Percentiles rank a stretch among this genome's conserved stretches.
Conservation (phyloP, 2,329 filamentous ascomycete genomes). For the Fusarium aywerte region DNA sequence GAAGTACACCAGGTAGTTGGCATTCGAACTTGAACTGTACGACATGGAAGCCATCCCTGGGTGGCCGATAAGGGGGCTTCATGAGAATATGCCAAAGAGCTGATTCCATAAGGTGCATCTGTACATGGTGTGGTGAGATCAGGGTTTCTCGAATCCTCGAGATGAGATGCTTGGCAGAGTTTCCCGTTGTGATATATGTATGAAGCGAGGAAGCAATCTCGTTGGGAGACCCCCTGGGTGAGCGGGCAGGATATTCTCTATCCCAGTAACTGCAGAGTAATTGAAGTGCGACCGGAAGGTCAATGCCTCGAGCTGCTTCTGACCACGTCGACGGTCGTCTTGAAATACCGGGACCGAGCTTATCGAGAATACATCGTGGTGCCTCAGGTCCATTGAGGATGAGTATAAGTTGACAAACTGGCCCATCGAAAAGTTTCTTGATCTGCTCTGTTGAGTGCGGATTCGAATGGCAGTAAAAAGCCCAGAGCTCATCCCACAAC, state of each 20-base stretch:
- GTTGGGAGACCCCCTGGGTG: slow-evolving; percentile 50
- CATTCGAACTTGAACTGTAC: slow-evolving; percentile 53
- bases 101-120: slow-evolving; percentile 54
- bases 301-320: slow-evolving; percentile 47
- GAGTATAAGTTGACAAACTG: slow-evolving; percentile 52
- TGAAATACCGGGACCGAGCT: slow-evolving; percentile 51
- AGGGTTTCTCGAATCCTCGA: slow-evolving; percentile 46
- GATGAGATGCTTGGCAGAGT: slow-evolving; percentile 47
- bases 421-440: slow-evolving; percentile 51
- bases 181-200: slow-evolving; percentile 46
- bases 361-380: slow-evolving; percentile 50
- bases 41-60: slow-evolving; percentile 50
- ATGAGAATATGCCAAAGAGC: slow-evolving; percentile 52
- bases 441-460: slow-evolving; percentile 49
- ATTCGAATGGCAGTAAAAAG: slow-evolving; percentile 48
- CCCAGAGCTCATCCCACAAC: slow-evolving; percentile 53
- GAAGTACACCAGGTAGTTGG: slow-evolving; percentile 47
- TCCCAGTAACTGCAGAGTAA: slow-evolving; percentile 53
- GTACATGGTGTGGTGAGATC: slow-evolving; percentile 51
- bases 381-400: slow-evolving; percentile 53
- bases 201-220: slow-evolving; percentile 50
- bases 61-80: slow-evolving; percentile 48
- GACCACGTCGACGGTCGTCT: slow-evolving; percentile 50
- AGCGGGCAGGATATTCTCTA: slow-evolving; percentile 50
- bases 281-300: slow-evolving; percentile 51